These are phyloP conservation scores for Aureobasidium vineae DNA, from an alignment of 2,329 filamentous ascomycete genomes.

Conservation along the genomic window DNA sequence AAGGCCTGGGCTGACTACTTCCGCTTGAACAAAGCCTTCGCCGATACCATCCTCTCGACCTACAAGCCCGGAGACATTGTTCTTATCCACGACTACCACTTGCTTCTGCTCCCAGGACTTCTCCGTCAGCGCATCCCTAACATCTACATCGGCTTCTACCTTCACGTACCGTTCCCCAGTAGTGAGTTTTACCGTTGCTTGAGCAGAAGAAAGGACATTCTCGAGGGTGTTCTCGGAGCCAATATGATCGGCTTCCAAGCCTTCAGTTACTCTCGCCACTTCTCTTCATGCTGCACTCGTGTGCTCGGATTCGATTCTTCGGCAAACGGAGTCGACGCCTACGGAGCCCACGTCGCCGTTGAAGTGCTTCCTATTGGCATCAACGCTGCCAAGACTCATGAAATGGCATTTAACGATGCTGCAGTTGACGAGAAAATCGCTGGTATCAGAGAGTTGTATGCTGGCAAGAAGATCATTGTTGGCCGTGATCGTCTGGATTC, in stretches of 20 bases:
- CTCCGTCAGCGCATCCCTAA: slow-evolving; percentile 81
- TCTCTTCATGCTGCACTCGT: slow-evolving; percentile 88
- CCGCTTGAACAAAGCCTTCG: slow-evolving; percentile 88
- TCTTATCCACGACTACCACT: slow-evolving; percentile 90
- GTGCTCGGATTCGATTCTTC: slow-evolving; percentile 89
- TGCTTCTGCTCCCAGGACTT: slow-evolving; percentile 85
- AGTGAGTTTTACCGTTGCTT: slow-evolving; percentile 93
- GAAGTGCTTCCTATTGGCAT: slow-evolving; percentile 96
- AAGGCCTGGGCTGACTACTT: slow-evolving; percentile 91
- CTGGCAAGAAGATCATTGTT: slow-evolving; percentile 92
- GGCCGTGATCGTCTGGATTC: slow-evolving; percentile 92
- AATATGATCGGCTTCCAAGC: slow-evolving; percentile 96
- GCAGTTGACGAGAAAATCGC: slow-evolving; percentile 70
- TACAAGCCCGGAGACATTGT: slow-evolving; percentile 94
- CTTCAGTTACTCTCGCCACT: slow-evolving; percentile 92
- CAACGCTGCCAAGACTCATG: slow-evolving; percentile 76
- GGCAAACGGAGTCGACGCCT: slow-evolving; percentile 79
- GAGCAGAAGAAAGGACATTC: slow-evolving; percentile 80
- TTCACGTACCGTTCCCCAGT: slow-evolving; percentile 92
- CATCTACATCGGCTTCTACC: slow-evolving; percentile 91
- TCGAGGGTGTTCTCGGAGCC: slow-evolving; percentile 84
- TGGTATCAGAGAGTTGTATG: slow-evolving; percentile 72
- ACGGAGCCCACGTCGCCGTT: slow-evolving; percentile 83
- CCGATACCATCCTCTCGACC: slow-evolving; percentile 79
- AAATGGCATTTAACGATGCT: slow-evolving; percentile 67